These are phyloP conservation scores for Lasiodiplodia sp. DNA, from an alignment of 2,329 filamentous ascomycete genomes.

Conservation along the genomic window DNA sequence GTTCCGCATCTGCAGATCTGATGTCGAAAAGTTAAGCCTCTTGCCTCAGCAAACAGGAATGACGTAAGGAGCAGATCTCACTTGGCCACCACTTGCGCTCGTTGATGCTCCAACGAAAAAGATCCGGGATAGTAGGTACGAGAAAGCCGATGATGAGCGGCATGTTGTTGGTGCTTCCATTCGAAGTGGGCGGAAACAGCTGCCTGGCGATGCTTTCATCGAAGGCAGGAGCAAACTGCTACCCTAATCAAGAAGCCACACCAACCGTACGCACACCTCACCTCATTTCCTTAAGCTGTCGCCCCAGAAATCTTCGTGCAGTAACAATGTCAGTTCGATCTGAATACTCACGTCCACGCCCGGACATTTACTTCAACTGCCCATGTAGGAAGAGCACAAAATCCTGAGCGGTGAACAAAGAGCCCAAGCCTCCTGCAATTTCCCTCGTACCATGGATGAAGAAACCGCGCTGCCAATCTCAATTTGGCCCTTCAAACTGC, in stretches of 20 bases:
- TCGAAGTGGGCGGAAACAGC: neutral
- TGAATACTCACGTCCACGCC: too few species aligned
- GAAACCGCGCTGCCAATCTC: neutral
- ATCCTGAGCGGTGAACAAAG: too few species aligned
- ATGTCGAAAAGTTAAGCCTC: neutral
- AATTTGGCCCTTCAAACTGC: neutral
- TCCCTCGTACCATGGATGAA: neutral
- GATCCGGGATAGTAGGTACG: too few species aligned
- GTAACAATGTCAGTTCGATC: too few species aligned
- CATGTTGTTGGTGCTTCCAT: neutral
- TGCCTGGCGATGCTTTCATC: neutral
- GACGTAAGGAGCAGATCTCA: neutral
- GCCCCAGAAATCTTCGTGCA: too few species aligned
- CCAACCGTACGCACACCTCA: neutral
- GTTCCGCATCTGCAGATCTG: too few species aligned
- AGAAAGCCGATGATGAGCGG: neutral
- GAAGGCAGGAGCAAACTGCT: neutral
- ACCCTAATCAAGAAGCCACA: neutral
- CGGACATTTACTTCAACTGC: too few species aligned
- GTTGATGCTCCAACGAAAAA: neutral
- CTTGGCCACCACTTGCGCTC: neutral
- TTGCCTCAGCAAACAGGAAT: neutral
- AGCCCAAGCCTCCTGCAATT: too few species aligned
- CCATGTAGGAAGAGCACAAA: too few species aligned
- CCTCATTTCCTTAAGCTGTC: too few species aligned